These are phyloP conservation scores for Hamigera avellanea DNA, from an alignment of 495 filamentous ascomycete genomes.

Conservation along the genomic window DNA sequence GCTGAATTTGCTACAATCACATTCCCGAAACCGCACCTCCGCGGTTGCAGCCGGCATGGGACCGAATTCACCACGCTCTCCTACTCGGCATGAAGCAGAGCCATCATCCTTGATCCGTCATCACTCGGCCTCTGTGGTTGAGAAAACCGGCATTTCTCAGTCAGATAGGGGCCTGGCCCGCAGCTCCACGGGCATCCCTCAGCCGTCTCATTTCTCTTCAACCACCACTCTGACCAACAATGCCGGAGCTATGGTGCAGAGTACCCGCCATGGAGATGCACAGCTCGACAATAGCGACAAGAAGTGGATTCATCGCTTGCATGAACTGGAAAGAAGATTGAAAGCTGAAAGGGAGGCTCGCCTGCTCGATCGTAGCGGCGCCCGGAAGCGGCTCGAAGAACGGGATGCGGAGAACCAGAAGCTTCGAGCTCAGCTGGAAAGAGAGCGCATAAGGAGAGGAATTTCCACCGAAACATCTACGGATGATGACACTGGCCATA, in stretches of 20 bases:
- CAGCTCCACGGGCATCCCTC: conserved; percentile 24
- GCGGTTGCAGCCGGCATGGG: conserved; percentile 14
- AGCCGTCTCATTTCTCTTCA: conserved; percentile 23
- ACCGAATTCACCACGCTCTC: conserved; percentile 17
- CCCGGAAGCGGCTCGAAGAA: conserved; percentile 74
- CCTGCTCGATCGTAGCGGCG: conserved; percentile 69
- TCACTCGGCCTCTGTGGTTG: conserved; percentile 35
- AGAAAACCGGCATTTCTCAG: conserved; percentile 8
- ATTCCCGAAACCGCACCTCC: conserved; percentile 24
- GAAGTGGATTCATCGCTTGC: conserved; percentile 73
- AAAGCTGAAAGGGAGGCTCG: conserved; percentile 87
- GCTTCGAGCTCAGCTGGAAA: conserved; percentile 56
- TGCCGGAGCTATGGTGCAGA: conserved; percentile 20
- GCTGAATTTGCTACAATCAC: conserved; percentile 56
- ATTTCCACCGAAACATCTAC: conserved; percentile 5
- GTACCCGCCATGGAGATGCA: conserved; percentile 16
- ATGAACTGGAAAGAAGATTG: conserved; percentile 77
- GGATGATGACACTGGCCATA: conserved; percentile 3
- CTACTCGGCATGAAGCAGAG: conserved; percentile 11
- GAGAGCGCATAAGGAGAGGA: conserved; percentile 42
- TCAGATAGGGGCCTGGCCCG: conserved; percentile 17
- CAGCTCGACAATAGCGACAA: conserved; percentile 37
- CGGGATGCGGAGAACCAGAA: conserved; percentile 66
- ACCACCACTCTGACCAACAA: conserved; percentile 21
- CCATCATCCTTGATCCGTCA: conserved; percentile 38